Conservation (phyloP, 2,329 filamentous ascomycete genomes). For the Xylariales sp. region DNA sequence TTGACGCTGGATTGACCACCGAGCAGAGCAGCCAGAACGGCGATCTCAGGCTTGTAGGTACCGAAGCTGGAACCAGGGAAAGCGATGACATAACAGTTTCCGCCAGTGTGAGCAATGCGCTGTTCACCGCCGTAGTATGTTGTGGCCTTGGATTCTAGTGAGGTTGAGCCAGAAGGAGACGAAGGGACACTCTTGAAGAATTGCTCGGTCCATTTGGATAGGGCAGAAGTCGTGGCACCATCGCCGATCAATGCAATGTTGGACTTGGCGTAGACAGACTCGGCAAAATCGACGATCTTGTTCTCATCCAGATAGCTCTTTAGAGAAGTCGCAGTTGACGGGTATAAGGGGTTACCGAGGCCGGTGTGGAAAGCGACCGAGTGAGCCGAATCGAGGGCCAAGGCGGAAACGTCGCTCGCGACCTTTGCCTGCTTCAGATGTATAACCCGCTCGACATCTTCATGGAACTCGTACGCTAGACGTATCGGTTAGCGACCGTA, state of each 20-base stretch:
- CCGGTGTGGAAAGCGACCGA: conserved; percentile 57
- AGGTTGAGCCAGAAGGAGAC: conserved; percentile 45
- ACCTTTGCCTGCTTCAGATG: conserved; percentile 72
- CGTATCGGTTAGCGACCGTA: conserved; percentile 13
- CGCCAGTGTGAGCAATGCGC: conserved; percentile 69
- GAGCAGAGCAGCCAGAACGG: conserved; percentile 82
- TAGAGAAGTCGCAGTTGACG: conserved; percentile 65
- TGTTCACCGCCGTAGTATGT: conserved; percentile 97
- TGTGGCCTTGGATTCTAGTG: conserved; percentile 57
- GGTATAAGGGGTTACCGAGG: conserved; percentile 74
- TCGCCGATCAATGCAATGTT: conserved; percentile 92
- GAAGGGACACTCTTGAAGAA: conserved; percentile 76
- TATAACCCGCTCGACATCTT: conserved; percentile 77
- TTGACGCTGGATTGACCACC: conserved; percentile 90
- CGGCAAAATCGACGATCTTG: conserved; percentile 69
- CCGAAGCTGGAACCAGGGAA: conserved; percentile 85
- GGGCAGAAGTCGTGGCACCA: conserved; percentile 69
- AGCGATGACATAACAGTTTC: conserved; percentile 82
- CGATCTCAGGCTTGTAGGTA: conserved; percentile 83
- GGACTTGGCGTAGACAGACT: conserved; percentile 76
- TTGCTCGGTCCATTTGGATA: conserved; percentile 86
- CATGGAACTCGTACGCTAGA: conserved; percentile 81
- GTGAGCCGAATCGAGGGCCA: conserved; percentile 85
- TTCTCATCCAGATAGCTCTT: conserved; percentile 77
- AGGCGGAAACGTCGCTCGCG: conserved; percentile 53